These are phyloP conservation scores for Blumeria hordei DNA, from an alignment of 2,329 filamentous ascomycete genomes.

Conservation along the genomic window DNA sequence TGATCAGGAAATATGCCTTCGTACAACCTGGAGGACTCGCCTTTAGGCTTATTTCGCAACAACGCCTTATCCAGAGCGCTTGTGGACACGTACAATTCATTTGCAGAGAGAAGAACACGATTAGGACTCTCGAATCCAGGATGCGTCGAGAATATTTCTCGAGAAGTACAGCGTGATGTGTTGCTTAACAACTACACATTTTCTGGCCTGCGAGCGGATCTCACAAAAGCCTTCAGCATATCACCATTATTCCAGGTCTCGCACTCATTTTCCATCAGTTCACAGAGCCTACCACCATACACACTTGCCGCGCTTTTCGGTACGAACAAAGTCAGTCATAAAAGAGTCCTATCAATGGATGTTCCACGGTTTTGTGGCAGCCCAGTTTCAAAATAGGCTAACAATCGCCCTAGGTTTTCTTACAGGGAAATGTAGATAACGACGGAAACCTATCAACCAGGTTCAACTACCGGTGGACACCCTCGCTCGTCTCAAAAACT, in stretches of 20 bases:
- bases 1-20: background rate
- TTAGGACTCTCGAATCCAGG: conserved; percentile 82
- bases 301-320: conserved; percentile 87
- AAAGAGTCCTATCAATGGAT: background rate
- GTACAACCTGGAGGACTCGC: conserved; percentile 17
- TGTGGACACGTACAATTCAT: conserved; percentile 55
- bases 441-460: conserved; percentile 68
- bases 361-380: background rate
- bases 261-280: conserved; percentile 85
- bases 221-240: conserved; percentile 91
- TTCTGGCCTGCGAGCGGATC: conserved; percentile 79
- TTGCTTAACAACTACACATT: conserved; percentile 95
- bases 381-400: too few species aligned
- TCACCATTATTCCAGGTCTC: conserved; percentile 90
- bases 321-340: conserved; percentile 52
- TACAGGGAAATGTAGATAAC: conserved; percentile 88
- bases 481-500: conserved; percentile 61
- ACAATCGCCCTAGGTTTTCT: conserved; percentile 42
- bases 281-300: conserved; percentile 76
- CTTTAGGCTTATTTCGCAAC: conserved; percentile 41
- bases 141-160: conserved; percentile 67
- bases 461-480: conserved; percentile 80
- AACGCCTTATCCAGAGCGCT: conserved; percentile 49
- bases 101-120: conserved; percentile 66
- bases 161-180: conserved; percentile 89